Conservation (phyloP, 192 early-diverging fungal genomes). For the Mortierella alpina region DNA sequence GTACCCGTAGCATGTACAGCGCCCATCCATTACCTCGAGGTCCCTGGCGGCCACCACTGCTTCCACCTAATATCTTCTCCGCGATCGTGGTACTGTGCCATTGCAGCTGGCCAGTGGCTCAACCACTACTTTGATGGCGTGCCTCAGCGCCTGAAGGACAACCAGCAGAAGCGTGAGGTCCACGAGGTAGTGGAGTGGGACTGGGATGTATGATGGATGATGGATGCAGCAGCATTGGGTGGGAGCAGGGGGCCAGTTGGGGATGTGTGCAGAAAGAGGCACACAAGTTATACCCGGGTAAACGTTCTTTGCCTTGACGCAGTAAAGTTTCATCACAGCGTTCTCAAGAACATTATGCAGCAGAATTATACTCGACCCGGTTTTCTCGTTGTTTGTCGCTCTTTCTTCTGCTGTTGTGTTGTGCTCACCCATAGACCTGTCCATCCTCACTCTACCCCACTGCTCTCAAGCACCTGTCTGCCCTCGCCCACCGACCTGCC, state of each 20-base stretch:
- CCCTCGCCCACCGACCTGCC: not conserved
- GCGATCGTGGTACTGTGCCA: constrained; percentile 51
- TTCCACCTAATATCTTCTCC: constrained; percentile 56
- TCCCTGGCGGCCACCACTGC: constrained; percentile 55
- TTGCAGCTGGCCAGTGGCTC: constrained; percentile 50
- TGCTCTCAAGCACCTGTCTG: not conserved
- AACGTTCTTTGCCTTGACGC: not conserved
- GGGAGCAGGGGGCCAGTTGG: not conserved
- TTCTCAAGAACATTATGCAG: no score
- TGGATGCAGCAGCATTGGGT: not conserved
- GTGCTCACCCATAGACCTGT: not conserved
- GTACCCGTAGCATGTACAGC: constrained; percentile 7
- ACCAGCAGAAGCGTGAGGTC: constrained; percentile 2
- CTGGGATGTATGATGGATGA: constrained; percentile 21
- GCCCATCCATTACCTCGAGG: constrained; percentile 29
- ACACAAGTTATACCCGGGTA: not conserved
- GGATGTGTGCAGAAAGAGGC: not conserved
- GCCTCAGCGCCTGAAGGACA: not conserved
- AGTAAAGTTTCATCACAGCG: no score
- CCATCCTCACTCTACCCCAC: not conserved
- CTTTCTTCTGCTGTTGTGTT: not conserved
- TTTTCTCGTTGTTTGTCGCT: not conserved
- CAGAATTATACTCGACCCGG: no score
- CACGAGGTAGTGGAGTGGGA: constrained; percentile 52
- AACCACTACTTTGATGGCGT: constrained; percentile 32